These are phyloP conservation scores for Talaromyces islandicus DNA, from an alignment of 2,329 filamentous ascomycete species.

Conservation along the genomic window DNA sequence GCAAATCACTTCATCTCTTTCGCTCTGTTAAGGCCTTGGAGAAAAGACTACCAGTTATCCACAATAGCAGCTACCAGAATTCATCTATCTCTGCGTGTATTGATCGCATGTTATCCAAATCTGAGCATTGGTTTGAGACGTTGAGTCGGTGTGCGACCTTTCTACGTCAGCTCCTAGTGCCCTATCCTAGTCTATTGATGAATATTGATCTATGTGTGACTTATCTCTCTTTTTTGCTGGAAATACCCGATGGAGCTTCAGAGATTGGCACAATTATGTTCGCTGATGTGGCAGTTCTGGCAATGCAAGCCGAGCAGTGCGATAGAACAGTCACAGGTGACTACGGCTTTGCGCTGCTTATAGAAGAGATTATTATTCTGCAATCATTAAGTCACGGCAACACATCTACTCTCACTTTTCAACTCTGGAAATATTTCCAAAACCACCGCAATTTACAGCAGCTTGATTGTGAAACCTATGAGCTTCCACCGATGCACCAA, in stretches of 20 bases:
- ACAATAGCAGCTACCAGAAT: not conserved
- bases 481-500: not conserved
- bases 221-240: not conserved
- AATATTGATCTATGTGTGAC: not conserved
- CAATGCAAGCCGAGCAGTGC: not conserved
- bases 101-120: no score
- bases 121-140: no score
- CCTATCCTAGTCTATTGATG: not conserved
- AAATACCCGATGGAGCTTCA: not conserved
- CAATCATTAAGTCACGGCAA: not conserved
- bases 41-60: not conserved
- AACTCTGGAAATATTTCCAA: not conserved
- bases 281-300: not conserved
- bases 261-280: not conserved
- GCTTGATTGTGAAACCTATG: not conserved
- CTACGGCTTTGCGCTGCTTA: not conserved
- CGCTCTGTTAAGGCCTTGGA: not conserved
- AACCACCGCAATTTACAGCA: not conserved
- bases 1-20: not conserved
- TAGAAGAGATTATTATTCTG: not conserved
- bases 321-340: not conserved
- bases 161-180: no score
- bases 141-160: no score
- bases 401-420: not conserved
- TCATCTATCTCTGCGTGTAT: not conserved